A percentile compares a stretch with the other conserved stretches of the same genome.
phyloP scores from a whole-genome alignment of 371 early-diverging fungal species.

The Syncephalis fuscata region DNA sequence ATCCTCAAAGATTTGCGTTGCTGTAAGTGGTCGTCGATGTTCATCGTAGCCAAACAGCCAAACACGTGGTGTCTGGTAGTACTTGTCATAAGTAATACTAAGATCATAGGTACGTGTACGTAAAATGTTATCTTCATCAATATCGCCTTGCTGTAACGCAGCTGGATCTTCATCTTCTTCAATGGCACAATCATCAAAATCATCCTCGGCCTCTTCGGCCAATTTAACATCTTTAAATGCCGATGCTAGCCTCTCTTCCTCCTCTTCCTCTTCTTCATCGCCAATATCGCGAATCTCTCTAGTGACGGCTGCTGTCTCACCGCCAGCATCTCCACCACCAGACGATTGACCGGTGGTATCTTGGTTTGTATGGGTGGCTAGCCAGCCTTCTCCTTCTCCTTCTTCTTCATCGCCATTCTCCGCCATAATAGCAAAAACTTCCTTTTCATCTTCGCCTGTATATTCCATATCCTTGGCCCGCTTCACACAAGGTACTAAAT shows the following conservation, averaged over 20 bases:
- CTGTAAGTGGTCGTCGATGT: constrained; percentile 68
- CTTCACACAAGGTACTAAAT: constrained; percentile 69
- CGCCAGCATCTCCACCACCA: neutral
- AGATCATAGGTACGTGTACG: constrained; percentile 92
- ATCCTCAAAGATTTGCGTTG: constrained; percentile 84
- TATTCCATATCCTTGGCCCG: constrained; percentile 80
- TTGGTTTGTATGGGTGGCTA: neutral
- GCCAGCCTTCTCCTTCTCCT: neutral
- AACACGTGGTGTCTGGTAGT: constrained; percentile 92
- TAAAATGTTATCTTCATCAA: constrained; percentile 55
- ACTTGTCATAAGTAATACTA: constrained; percentile 97
- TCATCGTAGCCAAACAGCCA: constrained; percentile 96
- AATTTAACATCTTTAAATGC: neutral
- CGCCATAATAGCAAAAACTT: constrained; percentile 55
- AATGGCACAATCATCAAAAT: constrained; percentile 7
- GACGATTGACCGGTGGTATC: neutral
- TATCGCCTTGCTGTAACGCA: neutral
- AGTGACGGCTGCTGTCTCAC: neutral
- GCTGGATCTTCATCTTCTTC: constrained; percentile 8
- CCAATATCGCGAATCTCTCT: constrained; percentile 77
- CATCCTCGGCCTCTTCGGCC: constrained; percentile 18
- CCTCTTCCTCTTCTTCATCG: constrained; percentile 49
- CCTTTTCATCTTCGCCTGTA: constrained; percentile 37
- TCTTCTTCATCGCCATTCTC: constrained; percentile 12
- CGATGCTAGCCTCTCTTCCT: constrained; percentile 51